These are phyloP conservation scores for Exophiala lecanii-corni DNA, from an alignment of 2,329 filamentous ascomycete genomes.

Conservation along the genomic window DNA sequence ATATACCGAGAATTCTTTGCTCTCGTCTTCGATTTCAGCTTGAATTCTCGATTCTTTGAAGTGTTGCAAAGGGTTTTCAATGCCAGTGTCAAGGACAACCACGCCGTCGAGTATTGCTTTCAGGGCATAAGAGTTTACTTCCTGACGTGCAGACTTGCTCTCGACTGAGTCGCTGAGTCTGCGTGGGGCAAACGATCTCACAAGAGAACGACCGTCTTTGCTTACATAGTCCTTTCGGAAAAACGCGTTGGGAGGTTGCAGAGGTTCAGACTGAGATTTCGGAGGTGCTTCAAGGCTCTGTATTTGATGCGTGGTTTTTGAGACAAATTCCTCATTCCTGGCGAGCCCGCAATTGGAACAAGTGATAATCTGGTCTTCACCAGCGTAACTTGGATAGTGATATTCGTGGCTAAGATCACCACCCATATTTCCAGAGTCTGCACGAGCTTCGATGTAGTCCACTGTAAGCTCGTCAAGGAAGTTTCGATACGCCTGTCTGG, in stretches of 20 bases:
- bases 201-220: constrained; percentile 16
- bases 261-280: not conserved
- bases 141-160: not conserved
- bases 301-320: constrained; percentile 29
- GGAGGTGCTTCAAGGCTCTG: constrained; percentile 2
- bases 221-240: constrained; percentile 20
- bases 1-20: constrained; percentile 12
- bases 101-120: constrained; percentile 51
- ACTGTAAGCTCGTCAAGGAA: constrained; percentile 81
- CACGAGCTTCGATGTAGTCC: constrained; percentile 78
- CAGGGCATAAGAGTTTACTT: constrained; percentile 58
- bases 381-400: constrained; percentile 72
- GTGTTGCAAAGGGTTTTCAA: constrained; percentile 49
- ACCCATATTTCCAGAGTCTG: constrained; percentile 94
- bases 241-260: not conserved
- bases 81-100: constrained; percentile 65
- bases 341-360: constrained; percentile 71
- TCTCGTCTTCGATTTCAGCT: not conserved
- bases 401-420: constrained; percentile 93
- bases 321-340: constrained; percentile 82
- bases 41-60: constrained; percentile 10
- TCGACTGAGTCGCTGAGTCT: not conserved
- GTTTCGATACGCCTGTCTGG: constrained; percentile 66
- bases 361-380: constrained; percentile 78
- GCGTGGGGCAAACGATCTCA: constrained; percentile 14